Evolutionary conservation across 2,329 filamentous ascomycete genomes (phyloP), one percentile per base, ranked within the genome.

Genomic region (Cladosporium phlei): DNA sequence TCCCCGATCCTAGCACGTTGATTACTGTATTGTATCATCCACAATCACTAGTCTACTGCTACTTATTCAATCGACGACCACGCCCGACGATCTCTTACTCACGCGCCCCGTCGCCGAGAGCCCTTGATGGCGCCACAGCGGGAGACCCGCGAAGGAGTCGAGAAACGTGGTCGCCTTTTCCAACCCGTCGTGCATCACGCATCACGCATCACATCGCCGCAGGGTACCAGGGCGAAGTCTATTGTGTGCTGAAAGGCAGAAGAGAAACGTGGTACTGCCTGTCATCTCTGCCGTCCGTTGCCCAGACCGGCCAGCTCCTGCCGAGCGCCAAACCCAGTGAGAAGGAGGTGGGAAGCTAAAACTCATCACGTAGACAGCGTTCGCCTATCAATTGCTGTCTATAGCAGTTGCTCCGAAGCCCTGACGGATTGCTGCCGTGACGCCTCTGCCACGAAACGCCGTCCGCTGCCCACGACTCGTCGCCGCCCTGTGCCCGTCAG

Each of bases 111-210:
- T 14, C 32, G 32, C 32, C 20, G 12, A 25, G 14, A 45, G 20
- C 42, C 42, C 42, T 45, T 22, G 30, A 37, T 45, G 42, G 42
- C 42, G 42, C 42, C 42, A 45, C 42, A 45, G 32, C 24, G 30
- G 30, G 42, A n/a, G n/a, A n/a, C n/a, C n/a, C n/a, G n/a, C n/a
- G n/a, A 44, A 45, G 42, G 42, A 45, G 17, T 45, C 32, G 24
- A 29, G 42, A 45, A 45, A 45, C 42, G 42, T 45, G 42, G 42
- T 45, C 42, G 42, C 32, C 40, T n/a, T 20, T 27, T 32, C 32
- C 8, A 43, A 45, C 35, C 42, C 42, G 42, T 45, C 42, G 32
- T 45, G 42, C 42, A 37, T 45, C 29, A 29, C 34, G 32, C 42
- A n/a, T n/a, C n/a, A n/a, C n/a, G n/a, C n/a, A n/a, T n/a, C n/a